phyloP scores from a whole-genome alignment of 257 asterid species.

The Primulina eburnea region DNA sequence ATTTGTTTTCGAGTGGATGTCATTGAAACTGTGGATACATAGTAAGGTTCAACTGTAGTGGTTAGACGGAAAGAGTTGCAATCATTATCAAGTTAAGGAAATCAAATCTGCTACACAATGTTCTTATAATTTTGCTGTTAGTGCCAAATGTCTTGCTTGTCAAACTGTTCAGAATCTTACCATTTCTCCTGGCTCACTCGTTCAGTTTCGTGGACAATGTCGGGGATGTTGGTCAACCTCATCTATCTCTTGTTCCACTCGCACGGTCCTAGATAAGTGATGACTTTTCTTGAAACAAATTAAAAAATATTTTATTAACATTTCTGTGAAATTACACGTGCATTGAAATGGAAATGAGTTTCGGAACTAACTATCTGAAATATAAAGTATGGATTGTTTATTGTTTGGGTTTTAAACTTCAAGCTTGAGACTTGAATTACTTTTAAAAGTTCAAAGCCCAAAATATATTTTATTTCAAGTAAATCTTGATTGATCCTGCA shows the following conservation, averaged over 20 bases:
- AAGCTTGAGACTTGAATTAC: neutral
- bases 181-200: no score
- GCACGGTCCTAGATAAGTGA: neutral
- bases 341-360: no score
- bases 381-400: no score
- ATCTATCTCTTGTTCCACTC: no score
- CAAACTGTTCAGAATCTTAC: no score
- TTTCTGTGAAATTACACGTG: no score
- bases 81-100: neutral
- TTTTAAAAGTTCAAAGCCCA: neutral
- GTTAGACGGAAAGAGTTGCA: neutral
- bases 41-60: neutral
- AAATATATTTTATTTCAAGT: no score
- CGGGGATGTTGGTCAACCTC: no score
- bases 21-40: neutral
- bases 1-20: neutral
- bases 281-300: neutral
- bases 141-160: neutral
- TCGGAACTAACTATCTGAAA: neutral
- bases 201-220: no score
- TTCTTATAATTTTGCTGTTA: neutral
- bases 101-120: neutral
- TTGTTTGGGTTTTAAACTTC: neutral
- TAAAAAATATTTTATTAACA: no score
- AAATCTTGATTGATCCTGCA: neutral